These are phyloP conservation scores for Solanum hybrid DNA, from an alignment of 305 asterid species.

Conservation along the genomic window DNA sequence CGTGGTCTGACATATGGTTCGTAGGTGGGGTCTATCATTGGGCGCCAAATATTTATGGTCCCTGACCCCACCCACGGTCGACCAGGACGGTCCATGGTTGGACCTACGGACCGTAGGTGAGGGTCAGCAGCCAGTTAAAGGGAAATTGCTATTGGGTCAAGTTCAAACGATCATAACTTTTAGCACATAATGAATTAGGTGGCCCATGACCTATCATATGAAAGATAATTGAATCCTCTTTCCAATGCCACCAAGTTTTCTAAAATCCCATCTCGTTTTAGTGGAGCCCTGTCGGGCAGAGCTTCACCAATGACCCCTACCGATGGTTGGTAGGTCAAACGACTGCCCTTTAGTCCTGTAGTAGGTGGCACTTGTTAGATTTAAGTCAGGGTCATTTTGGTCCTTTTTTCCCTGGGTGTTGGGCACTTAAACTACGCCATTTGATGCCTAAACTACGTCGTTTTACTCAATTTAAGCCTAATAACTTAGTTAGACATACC, in stretches of 20 bases:
- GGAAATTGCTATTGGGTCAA: neutral
- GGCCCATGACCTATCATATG: neutral
- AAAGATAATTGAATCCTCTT: neutral
- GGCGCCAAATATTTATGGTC: neutral
- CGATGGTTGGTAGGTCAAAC: neutral
- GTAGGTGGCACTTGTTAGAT: neutral
- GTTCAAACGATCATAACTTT: neutral
- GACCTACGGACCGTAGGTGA: neutral
- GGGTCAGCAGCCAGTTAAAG: neutral
- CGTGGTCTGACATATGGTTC: neutral
- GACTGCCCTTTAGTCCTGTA: rapidly evolving
- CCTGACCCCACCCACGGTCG: neutral
- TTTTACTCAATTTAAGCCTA: neutral
- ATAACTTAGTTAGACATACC: neutral
- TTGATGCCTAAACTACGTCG: neutral
- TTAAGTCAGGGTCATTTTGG: neutral
- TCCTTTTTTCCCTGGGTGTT: too few relatives aligned
- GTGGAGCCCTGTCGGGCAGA: neutral
- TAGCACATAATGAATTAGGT: neutral
- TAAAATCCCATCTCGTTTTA: neutral
- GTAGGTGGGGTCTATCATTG: too few relatives aligned
- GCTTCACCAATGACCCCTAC: neutral
- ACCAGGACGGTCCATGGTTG: too few relatives aligned
- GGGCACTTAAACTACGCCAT: neutral
- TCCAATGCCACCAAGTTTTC: neutral